These are phyloP conservation scores for Erodium chrysanthum DNA, from an alignment of 441 rosid species.

Conservation along the genomic window DNA sequence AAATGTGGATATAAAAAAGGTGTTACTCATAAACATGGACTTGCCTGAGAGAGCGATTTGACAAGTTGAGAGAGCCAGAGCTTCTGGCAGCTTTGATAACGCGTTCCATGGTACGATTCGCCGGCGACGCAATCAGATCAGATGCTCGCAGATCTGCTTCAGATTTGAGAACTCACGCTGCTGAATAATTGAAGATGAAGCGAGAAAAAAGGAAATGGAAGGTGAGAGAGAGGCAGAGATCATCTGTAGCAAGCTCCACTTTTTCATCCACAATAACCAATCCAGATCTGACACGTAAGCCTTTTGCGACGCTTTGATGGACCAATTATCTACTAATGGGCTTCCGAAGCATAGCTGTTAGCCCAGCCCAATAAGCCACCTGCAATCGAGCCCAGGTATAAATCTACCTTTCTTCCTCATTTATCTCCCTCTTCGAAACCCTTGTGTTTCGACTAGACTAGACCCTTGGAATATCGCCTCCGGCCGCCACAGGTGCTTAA, in stretches of 20 bases:
- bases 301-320: too few species aligned
- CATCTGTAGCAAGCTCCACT: too few species aligned
- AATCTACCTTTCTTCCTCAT: neutral
- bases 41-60: conserved; percentile 80
- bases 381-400: neutral
- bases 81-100: conserved; percentile 66
- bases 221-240: neutral
- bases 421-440: neutral
- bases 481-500: conserved; percentile 1
- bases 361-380: neutral
- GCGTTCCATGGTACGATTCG: conserved; percentile 50
- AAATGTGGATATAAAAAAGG: neutral
- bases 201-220: neutral
- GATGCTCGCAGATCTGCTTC: neutral
- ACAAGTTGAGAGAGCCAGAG: conserved; percentile 84
- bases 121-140: neutral
- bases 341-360: neutral
- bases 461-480: neutral
- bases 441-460: neutral
- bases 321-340: too few species aligned
- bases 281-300: too few species aligned
- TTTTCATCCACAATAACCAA: too few species aligned
- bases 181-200: conserved; percentile 1
- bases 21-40: conserved; percentile 7
- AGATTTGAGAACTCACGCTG: neutral